Base-by-base conservation (phyloP, 495 filamentous ascomycete genomes). In the Talaromyces thailandensis region DNA sequence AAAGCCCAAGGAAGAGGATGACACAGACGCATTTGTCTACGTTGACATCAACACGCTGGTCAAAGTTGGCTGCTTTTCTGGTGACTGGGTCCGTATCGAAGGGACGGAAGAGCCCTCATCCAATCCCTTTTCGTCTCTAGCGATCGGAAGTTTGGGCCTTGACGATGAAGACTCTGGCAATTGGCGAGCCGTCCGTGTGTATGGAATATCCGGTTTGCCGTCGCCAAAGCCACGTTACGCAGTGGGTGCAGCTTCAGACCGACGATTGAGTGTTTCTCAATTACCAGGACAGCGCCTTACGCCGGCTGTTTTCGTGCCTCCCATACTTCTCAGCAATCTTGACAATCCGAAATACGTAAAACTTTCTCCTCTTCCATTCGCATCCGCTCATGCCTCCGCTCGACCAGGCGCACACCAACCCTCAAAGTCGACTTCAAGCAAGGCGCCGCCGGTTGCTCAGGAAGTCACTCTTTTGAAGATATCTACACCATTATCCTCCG, bases 21-120 rank as follows among this genome's bases (percentile, higher is more conserved):
- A 91, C 65, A 86, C 91, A 58, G 95, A 98, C 68, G 86, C 88
- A 3, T 84, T 93, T 45, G 78, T 97, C 18, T 98, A 92, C 71
- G 91, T 98, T 7, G 91, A 94, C 64, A 86, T 93, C 29, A 88
- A 82, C 63, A 87, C 90, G 18, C 75, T 98, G 11, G 85, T 89
- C n/a, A 88, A 90, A 63, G 83, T 98, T 45, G 91, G 92, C 28
- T 97, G 92, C 70, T 98, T 98, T 71, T 96, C 93, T 1, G 94
- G 94, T 14, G 94, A 98, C 68, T 98, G 94, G 94, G 91, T 97
- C n/a, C 84, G 87, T 3, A 77, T 98, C 21, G 90, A 94, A 74
- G 76, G 83, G 1, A 80, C 88, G 14, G 76, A 85, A 43, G 90
- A 90, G 65, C 86, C 88, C 14, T 82, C 84, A 12, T 43, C 78